Base-by-base conservation (phyloP, 2,329 filamentous ascomycete genomes). In the Sordariomycetes sp. region DNA sequence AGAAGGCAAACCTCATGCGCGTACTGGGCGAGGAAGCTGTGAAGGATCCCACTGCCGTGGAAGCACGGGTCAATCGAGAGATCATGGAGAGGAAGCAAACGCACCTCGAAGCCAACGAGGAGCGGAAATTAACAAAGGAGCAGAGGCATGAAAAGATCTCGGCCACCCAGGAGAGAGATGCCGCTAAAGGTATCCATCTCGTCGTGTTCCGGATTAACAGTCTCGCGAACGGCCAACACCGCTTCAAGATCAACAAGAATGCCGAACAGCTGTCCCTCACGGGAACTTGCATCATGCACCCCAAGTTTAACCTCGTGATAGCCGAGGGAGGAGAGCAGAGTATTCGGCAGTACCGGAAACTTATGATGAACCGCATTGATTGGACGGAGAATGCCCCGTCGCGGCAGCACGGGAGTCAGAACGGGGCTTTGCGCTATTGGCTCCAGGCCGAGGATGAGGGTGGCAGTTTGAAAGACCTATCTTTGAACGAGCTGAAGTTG, bases 1-100 rank as follows among this genome's bases (percentile, higher is more conserved):
- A 96, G 74, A 95, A 95, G 71, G 89, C 87, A 59, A 99, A 99
- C 69, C 81, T 99, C 67, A 99, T 99, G 94, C 86, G 91, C 59
- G 94, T 99, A 34, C 78, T 96, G 58, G 94, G 94, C 61, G 90
- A 96, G 71, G 72, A 69, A 70, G 80, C 80, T 20, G 92, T 99
- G 62, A 95, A 96, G 67, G 94, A 99, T 71, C 94, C 94, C 7
- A 99, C 95, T 0, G 94, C 94, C 3, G 94, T 99, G 52, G 94
- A 99, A 72, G 90, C 90, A 55, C 85, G 90, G 25, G 94, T 99
- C 55, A 96, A 95, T 69, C 81, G 86, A 56, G 90, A 99, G 70
- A 96, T 99, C 62, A 87, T 87, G 32, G 90, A 95, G 61, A 88
- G 94, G 50, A 84, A 86, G 59, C 79, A 87, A 59, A 81, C 86